Conservation (phyloP, 192 early-diverging fungal species). For the Backusella psychrophila region DNA sequence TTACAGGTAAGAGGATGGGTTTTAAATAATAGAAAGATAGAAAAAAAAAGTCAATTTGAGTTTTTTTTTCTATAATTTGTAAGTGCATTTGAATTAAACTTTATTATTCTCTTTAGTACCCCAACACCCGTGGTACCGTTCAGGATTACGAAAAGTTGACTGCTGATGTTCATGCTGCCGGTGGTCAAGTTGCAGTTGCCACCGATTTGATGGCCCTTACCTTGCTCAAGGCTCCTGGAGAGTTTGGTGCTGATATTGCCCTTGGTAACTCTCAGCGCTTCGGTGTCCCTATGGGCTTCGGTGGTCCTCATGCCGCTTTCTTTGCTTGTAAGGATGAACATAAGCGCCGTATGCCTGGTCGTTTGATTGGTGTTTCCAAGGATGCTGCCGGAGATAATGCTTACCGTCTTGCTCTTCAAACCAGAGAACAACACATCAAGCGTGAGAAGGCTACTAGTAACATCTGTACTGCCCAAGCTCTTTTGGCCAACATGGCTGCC, state of each 20-base stretch:
- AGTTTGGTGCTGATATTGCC: constrained; percentile 97
- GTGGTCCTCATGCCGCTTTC: constrained; percentile 99
- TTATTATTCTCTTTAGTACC: constrained; percentile 65
- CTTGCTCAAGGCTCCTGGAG: constrained; percentile 88
- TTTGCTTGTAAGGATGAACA: constrained; percentile 91
- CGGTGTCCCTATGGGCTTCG: constrained; percentile 98
- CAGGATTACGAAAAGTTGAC: constrained; percentile 80
- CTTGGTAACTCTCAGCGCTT: constrained; percentile 98
- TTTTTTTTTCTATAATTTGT: constrained; percentile 22
- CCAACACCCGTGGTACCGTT: constrained; percentile 85
- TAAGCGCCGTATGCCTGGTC: constrained; percentile 95
- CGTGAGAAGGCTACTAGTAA: constrained; percentile 99
- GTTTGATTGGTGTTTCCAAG: constrained; percentile 94
- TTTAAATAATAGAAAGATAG: not conserved
- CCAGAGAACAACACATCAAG: constrained; percentile 98
- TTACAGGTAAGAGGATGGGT: constrained; percentile 66
- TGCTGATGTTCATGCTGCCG: constrained; percentile 71
- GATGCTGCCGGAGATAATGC: constrained; percentile 85
- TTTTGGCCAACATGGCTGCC: constrained; percentile 99
- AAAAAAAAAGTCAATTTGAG: not conserved
- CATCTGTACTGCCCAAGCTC: constrained; percentile 99
- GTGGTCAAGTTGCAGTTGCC: constrained; percentile 88
- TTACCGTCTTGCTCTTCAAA: constrained; percentile 95
- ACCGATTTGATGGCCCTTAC: constrained; percentile 94
- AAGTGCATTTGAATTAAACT: not conserved